Evolutionary conservation across 208 protist genomes (phyloP).

Genomic region (Leishmania mexicana): DNA sequence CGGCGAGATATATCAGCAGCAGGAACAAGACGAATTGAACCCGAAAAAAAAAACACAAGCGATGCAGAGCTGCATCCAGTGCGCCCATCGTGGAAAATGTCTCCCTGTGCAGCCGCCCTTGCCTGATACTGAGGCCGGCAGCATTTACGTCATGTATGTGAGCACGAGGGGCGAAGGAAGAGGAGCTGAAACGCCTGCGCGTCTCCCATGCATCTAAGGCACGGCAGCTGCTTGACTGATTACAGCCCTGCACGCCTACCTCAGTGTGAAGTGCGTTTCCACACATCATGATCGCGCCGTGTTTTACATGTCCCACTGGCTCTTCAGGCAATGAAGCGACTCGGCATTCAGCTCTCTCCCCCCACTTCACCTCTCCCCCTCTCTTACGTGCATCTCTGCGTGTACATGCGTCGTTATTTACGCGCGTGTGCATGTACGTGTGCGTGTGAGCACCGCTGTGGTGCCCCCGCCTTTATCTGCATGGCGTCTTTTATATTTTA

Average conservation of each 20-base stretch:
- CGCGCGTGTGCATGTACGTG: not conserved
- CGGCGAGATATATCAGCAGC: not conserved
- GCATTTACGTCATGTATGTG: not conserved
- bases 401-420: not conserved
- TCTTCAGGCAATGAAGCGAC: not conserved
- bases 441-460: not conserved
- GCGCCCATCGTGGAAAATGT: not conserved
- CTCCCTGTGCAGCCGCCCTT: not conserved
- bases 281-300: not conserved
- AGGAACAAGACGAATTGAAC: not conserved
- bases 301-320: not conserved
- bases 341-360: not conserved
- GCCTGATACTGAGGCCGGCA: not conserved
- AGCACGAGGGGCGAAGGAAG: not conserved
- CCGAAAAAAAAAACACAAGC: not conserved
- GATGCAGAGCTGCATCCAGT: not conserved
- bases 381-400: not conserved
- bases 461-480: not conserved
- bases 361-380: not conserved
- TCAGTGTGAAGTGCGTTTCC: not conserved
- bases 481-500: conserved; percentile 10
- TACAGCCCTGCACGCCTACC: no score
- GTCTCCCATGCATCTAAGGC: not conserved
- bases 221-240: not conserved
- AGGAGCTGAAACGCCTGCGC: not conserved